A percentile compares a stretch with the other conserved stretches of the same genome.
These are phyloP conservation scores for Geranium rotundifolium DNA, from an alignment of 345 rosid species.

Conservation along the genomic window DNA sequence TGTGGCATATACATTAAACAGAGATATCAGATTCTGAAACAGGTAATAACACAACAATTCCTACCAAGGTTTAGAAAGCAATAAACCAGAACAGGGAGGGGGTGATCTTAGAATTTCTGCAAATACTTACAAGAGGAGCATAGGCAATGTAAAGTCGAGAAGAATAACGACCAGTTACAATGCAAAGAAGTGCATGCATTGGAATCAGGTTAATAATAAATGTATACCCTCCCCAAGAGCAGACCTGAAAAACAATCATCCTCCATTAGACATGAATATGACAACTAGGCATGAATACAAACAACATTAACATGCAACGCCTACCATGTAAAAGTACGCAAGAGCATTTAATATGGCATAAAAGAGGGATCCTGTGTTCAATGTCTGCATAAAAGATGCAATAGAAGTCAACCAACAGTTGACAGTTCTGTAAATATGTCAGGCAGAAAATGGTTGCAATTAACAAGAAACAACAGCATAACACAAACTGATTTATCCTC, in stretches of 20 bases:
- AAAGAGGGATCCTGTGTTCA: conserved; percentile 95
- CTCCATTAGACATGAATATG: conserved; percentile 3
- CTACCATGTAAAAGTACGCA: conserved; percentile 77
- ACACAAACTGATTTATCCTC: background rate
- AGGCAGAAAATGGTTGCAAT: background rate
- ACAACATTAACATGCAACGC: conserved; percentile 8
- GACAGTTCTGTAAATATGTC: background rate
- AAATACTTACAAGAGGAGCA: conserved; percentile 84
- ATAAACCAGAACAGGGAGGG: background rate
- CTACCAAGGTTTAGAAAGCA: background rate
- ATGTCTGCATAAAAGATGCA: conserved; percentile 52
- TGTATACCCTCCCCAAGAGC: conserved; percentile 99
- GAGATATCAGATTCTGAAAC: background rate
- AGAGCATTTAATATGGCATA: conserved; percentile 90
- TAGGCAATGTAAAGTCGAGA: conserved; percentile 84
- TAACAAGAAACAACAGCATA: conserved; percentile 2
- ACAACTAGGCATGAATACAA: conserved; percentile 12
- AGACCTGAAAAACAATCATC: conserved; percentile 43
- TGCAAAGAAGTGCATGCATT: conserved; percentile 89
- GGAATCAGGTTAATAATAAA: conserved; percentile 97
- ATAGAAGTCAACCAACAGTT: conserved; percentile 12
- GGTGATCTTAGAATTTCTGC: background rate
- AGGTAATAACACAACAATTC: background rate
- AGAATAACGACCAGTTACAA: conserved; percentile 90
- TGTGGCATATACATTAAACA: conserved; percentile 9